Evolutionary conservation across 495 filamentous ascomycete species (phyloP), one percentile per base, ranked within the genome.

Genomic region (Aspergillus cavernicola): DNA sequence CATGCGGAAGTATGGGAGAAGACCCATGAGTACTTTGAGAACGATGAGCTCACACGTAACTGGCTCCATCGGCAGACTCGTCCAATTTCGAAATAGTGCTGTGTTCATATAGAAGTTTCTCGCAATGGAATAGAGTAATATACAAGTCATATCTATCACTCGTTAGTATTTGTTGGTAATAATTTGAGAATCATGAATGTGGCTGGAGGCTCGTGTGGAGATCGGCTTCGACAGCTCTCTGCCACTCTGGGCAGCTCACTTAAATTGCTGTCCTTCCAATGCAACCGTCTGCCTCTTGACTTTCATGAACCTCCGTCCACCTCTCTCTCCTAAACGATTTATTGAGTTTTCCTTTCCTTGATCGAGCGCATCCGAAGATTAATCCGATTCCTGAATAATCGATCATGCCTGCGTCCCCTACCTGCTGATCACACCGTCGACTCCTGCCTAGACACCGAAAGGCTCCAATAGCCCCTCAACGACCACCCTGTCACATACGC

Each of bases 61-160:
- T 99, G 93, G 93, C 71, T 99, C 61, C 73, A 90, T 71, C 80
- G 90, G 54, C 93, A 99, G 77, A 93, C 89, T 19, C 73, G 79
- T 59, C 68, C 74, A 15, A 72, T 77, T 37, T 72, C 71, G 5
- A 75, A 69, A 50, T 73, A 62, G 10, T 42, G 2, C 12, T 20
- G 43, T 32, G 37, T 52, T 35, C 24, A 39, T 24, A 29, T 37
- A 50, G n/a, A 37, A 28, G 22, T 12, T 19, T 10, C 18, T 15
- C 32, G 35, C 35, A 50, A n/a, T 19, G 2, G 24, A 37, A 39
- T 39, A 39, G 33, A 49, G 20, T 12, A 22, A 11, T 22, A 22
- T 2, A 6, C 15, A 16, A 9, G 7, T 6, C 16, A 3, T 16
- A 19, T 6, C 16, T 3, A 6, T 6, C 7, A 1, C 36, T 16